Percentiles rank a stretch among this genome's conserved stretches.
Evolutionary conservation across 208 protist genomes (phyloP).

Genomic region (Angomonas deanei): DNA sequence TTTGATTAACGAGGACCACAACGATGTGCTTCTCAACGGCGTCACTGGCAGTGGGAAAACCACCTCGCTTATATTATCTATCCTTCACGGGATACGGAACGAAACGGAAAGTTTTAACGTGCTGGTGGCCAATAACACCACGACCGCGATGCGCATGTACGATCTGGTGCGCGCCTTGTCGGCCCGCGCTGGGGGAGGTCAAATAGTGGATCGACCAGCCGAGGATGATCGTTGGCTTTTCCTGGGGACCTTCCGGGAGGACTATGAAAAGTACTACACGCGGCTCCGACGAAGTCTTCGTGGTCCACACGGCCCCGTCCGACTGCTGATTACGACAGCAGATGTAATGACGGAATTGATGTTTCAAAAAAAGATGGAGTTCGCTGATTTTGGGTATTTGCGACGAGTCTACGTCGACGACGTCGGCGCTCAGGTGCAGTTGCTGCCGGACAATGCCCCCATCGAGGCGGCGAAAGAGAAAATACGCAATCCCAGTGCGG

Average conservation of each 20-base stretch:
- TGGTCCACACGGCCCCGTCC: slow-evolving; percentile 34
- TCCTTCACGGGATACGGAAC: slow-evolving; percentile 61
- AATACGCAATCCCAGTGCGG: slow-evolving; percentile 61
- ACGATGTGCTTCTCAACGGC: slow-evolving; percentile 79
- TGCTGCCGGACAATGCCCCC: slow-evolving; percentile 42
- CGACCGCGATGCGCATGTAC: slow-evolving; percentile 56
- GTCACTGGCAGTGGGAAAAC: slow-evolving; percentile 80
- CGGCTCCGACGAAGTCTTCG: slow-evolving; percentile 32
- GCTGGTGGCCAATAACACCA: slow-evolving; percentile 57
- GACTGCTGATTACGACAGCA: slow-evolving; percentile 76
- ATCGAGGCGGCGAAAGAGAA: slow-evolving; percentile 46
- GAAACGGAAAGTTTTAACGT: slow-evolving; percentile 71
- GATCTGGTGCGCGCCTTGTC: slow-evolving; percentile 50
- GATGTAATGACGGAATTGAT: slow-evolving; percentile 74
- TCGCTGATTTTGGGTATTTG: slow-evolving; percentile 77
- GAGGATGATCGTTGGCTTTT: slow-evolving; percentile 74
- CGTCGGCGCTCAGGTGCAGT: slow-evolving; percentile 57
- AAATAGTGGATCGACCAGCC: slow-evolving; percentile 41
- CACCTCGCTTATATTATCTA: slow-evolving; percentile 58
- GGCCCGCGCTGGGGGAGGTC: slow-evolving; percentile 31
- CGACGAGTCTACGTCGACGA: slow-evolving; percentile 82
- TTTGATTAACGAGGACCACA: slow-evolving; percentile 77
- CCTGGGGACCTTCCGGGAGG: slow-evolving; percentile 41
- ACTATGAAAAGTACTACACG: slow-evolving; percentile 49
- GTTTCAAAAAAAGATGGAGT: slow-evolving; percentile 86